Base-by-base conservation (phyloP, 2,329 filamentous ascomycete species). In the Tolypocladium inflatum region DNA sequence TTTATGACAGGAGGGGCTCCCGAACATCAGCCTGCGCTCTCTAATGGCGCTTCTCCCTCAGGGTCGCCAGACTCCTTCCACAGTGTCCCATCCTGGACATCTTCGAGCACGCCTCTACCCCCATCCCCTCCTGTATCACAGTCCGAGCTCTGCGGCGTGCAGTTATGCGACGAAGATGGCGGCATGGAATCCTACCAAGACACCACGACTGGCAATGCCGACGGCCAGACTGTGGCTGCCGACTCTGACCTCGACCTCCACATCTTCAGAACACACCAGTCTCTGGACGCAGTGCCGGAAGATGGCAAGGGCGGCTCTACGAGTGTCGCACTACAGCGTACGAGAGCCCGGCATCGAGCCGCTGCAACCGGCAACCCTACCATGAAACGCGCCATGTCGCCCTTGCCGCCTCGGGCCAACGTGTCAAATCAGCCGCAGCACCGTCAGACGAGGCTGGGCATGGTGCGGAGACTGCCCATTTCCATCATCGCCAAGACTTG, bases 401-500 rank as follows among this genome's bases (percentile, higher is more conserved):
- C 48, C 30, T 35, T 21, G 13, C 48, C 30, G 30, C 30, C 48
- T 21, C 48, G 2, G 19, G 48, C 30, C 26, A 35, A 51, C 30
- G 19, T 51, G 48, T 51, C 30, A 26, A 7, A n/a, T 51, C 26
- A 51, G 48, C 19, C 48, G 4, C 48, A 35, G 10, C 30, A 13
- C 30, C 19, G 4, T 21, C 30, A 51, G 30, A 51, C 48, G 30
- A 35, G 4, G 30, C 10, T 21, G 26, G 38, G 23, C 7, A 26
- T 41, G 7, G 37, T 26, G 37, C 65, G 62, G 55, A 65, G 62
- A 19, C 57, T 66, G 21, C 66, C 68, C 13, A 63, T 83, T 55
- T 81, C 85, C 3, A 81, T 96, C 37, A 80, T 96, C 33, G 83
- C 87, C 58, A 92, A 90, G 72, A 91, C 91, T 0, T 86, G 83